Evolutionary conservation across 768 basidiomycete species (phyloP).

Genomic region (Mycena sanguinolenta): DNA sequence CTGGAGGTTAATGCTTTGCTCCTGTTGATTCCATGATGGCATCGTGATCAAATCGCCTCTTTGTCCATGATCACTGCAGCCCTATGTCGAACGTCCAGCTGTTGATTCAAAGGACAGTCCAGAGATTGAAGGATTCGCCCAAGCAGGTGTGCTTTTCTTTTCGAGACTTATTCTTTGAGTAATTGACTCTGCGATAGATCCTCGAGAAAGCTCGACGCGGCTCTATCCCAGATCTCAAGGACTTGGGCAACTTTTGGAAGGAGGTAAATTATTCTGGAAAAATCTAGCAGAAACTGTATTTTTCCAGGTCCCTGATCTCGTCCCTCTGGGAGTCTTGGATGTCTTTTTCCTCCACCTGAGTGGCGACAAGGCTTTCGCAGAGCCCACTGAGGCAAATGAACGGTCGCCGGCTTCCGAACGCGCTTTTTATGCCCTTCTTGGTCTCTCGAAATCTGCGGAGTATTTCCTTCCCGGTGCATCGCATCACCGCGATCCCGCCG

Average conservation of each 20-base stretch:
- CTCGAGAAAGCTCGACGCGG: slow-evolving; percentile 18
- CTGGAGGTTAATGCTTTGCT: neutral
- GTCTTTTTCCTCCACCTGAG: slow-evolving; percentile 49
- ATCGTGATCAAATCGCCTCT: neutral
- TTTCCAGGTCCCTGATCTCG: slow-evolving; percentile 28
- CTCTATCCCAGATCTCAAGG: slow-evolving; percentile 22
- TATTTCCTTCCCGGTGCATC: slow-evolving; percentile 39
- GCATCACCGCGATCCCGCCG: slow-evolving; percentile 37
- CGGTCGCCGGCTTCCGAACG: slow-evolving; percentile 40
- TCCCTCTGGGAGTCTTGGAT: slow-evolving; percentile 42
- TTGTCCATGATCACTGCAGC: neutral
- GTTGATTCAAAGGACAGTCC: slow-evolving; percentile 3
- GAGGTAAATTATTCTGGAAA: slow-evolving; percentile 27
- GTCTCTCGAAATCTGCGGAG: slow-evolving; percentile 46
- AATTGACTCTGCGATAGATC: neutral
- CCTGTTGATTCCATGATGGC: neutral
- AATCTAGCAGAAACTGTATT: slow-evolving; percentile 1
- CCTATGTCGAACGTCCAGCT: slow-evolving; percentile 6
- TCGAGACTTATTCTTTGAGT: neutral
- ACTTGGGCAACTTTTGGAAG: slow-evolving; percentile 45
- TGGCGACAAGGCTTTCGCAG: slow-evolving; percentile 35
- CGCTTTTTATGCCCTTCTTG: slow-evolving; percentile 50
- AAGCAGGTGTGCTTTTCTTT: slow-evolving; percentile 1
- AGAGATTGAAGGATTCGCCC: slow-evolving; percentile 2
- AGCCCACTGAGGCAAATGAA: slow-evolving; percentile 23